phyloP scores from a whole-genome alignment of 2,329 filamentous ascomycete genomes.

The Verticillium albo-atrum region DNA sequence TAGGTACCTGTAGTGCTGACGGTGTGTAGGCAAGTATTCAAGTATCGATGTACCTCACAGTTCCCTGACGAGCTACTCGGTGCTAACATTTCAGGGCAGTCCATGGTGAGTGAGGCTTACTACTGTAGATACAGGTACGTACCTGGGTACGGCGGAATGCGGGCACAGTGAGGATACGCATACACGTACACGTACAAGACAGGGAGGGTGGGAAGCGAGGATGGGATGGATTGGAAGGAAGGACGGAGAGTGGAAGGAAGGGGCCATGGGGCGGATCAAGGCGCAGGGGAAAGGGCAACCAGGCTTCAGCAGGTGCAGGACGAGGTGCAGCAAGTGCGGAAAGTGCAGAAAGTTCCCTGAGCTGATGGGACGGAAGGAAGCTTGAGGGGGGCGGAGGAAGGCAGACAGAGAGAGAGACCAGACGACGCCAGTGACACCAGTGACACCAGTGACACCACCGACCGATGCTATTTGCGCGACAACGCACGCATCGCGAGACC shows the following conservation, averaged over 20 bases:
- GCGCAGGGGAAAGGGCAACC: not conserved
- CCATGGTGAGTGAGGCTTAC: too few species aligned
- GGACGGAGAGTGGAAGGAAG: not conserved
- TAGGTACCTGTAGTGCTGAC: too few species aligned
- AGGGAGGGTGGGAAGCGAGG: not conserved
- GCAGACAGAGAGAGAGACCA: not conserved
- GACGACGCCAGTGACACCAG: not conserved
- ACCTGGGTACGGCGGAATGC: too few species aligned
- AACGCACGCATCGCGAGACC: slow-evolving; percentile 1
- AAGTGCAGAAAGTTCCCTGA: not conserved
- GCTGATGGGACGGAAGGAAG: not conserved
- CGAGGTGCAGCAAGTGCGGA: not conserved
- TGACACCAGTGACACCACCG: not conserved
- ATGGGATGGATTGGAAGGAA: not conserved
- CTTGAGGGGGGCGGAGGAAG: not conserved
- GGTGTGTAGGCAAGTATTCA: not conserved
- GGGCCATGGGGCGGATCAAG: not conserved
- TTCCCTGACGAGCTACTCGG: not conserved
- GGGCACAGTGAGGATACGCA: not conserved
- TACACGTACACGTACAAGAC: not conserved
- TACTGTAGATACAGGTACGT: too few species aligned
- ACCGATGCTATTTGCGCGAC: not conserved
- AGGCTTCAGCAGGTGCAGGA: not conserved
- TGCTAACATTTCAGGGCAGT: too few species aligned
- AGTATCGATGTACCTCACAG: not conserved